phyloP scores from a whole-genome alignment of 371 early-diverging fungal species.

The Rhizopus delemar region DNA sequence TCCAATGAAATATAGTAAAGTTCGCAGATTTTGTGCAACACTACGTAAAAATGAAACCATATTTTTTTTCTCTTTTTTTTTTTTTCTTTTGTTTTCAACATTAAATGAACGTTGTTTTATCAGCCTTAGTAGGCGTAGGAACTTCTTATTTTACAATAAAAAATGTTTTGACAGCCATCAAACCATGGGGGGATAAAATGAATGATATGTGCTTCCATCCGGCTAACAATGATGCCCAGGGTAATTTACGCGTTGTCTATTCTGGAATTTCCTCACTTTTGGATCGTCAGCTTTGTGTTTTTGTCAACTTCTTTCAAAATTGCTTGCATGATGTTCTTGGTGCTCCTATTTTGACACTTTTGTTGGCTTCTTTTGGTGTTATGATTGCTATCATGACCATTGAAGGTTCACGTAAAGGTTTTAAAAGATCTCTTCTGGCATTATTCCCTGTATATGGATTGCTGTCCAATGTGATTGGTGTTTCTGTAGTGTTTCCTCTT shows the following conservation, averaged over 20 bases:
- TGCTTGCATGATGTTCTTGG: slow-evolving; percentile 21
- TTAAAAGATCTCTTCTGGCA: slow-evolving; percentile 12
- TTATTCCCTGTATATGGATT: slow-evolving; percentile 19
- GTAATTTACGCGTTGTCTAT: slow-evolving; percentile 22
- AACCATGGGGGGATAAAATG: slow-evolving; percentile 20
- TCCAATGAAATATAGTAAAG: neutral
- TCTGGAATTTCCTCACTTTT: slow-evolving; percentile 10
- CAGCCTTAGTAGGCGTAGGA: neutral
- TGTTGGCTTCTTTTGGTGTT: slow-evolving; percentile 21
- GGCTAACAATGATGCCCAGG: slow-evolving; percentile 8
- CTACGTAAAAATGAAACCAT: neutral
- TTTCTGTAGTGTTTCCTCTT: slow-evolving; percentile 11
- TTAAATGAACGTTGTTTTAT: neutral
- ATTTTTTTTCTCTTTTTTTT: neutral
- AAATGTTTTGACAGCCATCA: neutral
- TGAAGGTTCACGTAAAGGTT: slow-evolving; percentile 29
- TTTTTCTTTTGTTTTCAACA: neutral
- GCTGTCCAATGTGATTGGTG: slow-evolving; percentile 17
- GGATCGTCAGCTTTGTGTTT: slow-evolving; percentile 17
- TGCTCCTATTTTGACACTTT: slow-evolving; percentile 8
- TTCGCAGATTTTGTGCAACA: neutral
- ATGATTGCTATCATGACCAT: slow-evolving; percentile 23
- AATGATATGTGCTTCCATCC: slow-evolving; percentile 24
- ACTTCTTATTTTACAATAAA: neutral
- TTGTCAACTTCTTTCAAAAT: slow-evolving; percentile 18